Base-by-base conservation (phyloP, 2,329 filamentous ascomycete genomes). In the Pleurostoma richardsiae region DNA sequence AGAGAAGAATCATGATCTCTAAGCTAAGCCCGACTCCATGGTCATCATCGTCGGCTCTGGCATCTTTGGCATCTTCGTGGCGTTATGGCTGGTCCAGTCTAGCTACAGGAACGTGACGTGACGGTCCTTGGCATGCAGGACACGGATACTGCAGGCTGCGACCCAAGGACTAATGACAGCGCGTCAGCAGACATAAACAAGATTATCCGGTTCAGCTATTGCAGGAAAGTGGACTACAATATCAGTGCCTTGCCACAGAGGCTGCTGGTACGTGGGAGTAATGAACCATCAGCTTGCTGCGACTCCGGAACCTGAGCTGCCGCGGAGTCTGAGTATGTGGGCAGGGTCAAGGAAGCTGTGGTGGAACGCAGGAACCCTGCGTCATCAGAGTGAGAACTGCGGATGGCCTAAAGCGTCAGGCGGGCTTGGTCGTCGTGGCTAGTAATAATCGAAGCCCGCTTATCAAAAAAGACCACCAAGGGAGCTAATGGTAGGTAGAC, bases 151-250 rank as follows among this genome's bases (percentile, higher is more conserved):
- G 28, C 10, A 5, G 43, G 43, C 36, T 44, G 39, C 4, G 29
- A 31, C 19, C 43, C 43, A 11, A 19, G 30, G 11, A 31, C 26
- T 10, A 46, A 41, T 30, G 58, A 61, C 47, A 58, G 58, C 4
- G 59, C 58, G 0, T 62, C 58, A 4, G 59, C 58, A 10, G 44
- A 46, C 39, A 38, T 46, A 10, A 46, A 46, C 44, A 46, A 46
- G 30, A 42, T 46, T 19, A 42, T 46, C 6, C 30, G 44, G 28
- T 46, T 46, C 40, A 46, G 44, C 33, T 46, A 46, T 26, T 39
- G 44, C 30, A 29, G 39, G 10, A 40, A 41, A 27, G 39, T 46
- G 10, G 44, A 46, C 30, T 19, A 2, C 19, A 19, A 19, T 46
- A 46, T 19, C 44, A 46, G 39, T 30, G 44, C 10, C 44, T 46